Evolutionary conservation across 2,329 filamentous ascomycete genomes (phyloP), one percentile per base, ranked within the genome.

Genomic region (Penicillium sp.): DNA sequence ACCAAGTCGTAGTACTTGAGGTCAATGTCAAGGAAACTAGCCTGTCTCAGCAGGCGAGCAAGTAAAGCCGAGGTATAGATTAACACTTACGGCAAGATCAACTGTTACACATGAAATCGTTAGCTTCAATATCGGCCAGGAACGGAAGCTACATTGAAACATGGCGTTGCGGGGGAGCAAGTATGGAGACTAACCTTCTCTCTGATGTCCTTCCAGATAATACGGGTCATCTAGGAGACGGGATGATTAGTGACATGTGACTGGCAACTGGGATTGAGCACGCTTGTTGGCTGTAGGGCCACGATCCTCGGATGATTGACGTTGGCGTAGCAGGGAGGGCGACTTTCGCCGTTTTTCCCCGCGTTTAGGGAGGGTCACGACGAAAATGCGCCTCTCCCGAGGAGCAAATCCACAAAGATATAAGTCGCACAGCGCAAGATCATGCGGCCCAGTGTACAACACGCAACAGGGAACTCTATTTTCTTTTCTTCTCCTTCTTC

Each of bases 161-260:
- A 60, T 56, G 56, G 56, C 49, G 54, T 48, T 38, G 52, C 46
- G 31, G 41, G 26, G 31, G 55, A 53, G 44, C 48, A 50, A 57
- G 53, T 45, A 56, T 51, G 58, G 58, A 60, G 45, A 69, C 76
- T 67, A 76, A 86, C 84, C 76, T 96, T 97, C 83, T 98, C 91
- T 87, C 97, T 97, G 87, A 99, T 99, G 80, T 91, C 89, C 84
- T 97, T 85, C 95, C 95, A 99, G 85, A 99, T 99, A 79, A 99
- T 93, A 74, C 95, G 87, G 73, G 95, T 99, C 95, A 98, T 98
- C 89, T 93, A 75, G 50, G 65, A n/a, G 56, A 44, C n/a, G 60
- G 30, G 31, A 51, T 44, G 38, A 55, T 68, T 48, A 68, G 66
- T 61, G 54, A 62, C 63, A 68, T 66, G 63, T 64, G 60, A 61